Base-by-base conservation (phyloP, 345 rosid genomes). In the Corchorus capsularis region DNA sequence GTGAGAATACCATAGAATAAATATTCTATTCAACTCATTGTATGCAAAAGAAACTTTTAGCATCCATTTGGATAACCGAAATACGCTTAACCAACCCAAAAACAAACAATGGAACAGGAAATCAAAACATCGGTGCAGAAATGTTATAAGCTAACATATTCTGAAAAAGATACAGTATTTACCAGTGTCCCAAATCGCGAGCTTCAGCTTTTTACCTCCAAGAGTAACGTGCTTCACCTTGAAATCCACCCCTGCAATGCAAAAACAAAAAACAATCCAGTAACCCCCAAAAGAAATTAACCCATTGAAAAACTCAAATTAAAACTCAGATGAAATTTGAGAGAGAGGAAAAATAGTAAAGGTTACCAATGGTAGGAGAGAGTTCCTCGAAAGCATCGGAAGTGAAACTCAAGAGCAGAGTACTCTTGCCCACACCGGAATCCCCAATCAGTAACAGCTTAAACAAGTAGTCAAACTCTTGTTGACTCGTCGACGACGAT, bases 121-220 rank as follows among this genome's bases (percentile, higher is more conserved):
- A 45, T 9, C 47, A 45, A 45, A 45, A 45, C 47, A 45, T 7
- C 47, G 8, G 6, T 5, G 8, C 10, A 45, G 47, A 5, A 45
- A 6, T 45, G 47, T 6, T 7, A 5, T 45, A 45, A 45, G 47
- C 10, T 45, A 45, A 45, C 2, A 45, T 45, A 45, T 45, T 13
- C 56, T 53, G 19, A 53, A 53, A 53, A 17, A 53, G 56, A 13
- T 4, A 53, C 34, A 65, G 53, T 10, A 63, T 68, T 79, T 47
- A 91, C 98, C 99, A 17, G 98, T 93, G 70, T 95, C 98, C 98
- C 99, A 95, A 79, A 95, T 95, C 8, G 97, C 99, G 78, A 95
- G 98, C 86, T 95, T 95, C 78, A 93, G 75, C 82, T 86, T 95
- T 78, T 92, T 93, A 37, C 93, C 99, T 6, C 94, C 97, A 73